A percentile compares a stretch with the other conserved stretches of the same genome.
Evolutionary conservation across 805 yeast genomes (phyloP).

Genomic region (Alloascoidea hylecoeti): DNA sequence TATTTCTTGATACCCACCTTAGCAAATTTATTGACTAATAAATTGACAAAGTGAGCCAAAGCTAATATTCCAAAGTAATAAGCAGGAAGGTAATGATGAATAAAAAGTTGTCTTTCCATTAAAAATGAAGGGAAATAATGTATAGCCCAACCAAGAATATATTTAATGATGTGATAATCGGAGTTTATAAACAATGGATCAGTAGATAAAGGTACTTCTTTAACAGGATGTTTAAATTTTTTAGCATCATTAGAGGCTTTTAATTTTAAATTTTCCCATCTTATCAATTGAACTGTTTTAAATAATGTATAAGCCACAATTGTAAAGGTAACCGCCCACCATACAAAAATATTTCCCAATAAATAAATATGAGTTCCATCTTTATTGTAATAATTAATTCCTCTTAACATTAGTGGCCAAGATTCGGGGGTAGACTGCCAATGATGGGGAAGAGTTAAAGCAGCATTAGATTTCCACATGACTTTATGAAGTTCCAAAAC

Average conservation of each 20-base stretch:
- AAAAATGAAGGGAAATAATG: constrained; percentile 67
- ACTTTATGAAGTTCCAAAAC: constrained; percentile 48
- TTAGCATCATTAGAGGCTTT: constrained; percentile 30
- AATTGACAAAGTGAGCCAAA: constrained; percentile 44
- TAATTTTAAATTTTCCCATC: constrained; percentile 34
- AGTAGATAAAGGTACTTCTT: constrained; percentile 28
- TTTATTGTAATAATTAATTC: constrained; percentile 69
- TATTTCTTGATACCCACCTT: constrained; percentile 7
- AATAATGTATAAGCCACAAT: constrained; percentile 35
- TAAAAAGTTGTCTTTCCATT: constrained; percentile 73
- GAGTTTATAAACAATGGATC: constrained; percentile 51
- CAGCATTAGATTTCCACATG: constrained; percentile 70
- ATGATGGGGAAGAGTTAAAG: constrained; percentile 52
- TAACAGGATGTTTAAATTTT: background rate
- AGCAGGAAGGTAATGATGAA: constrained; percentile 76
- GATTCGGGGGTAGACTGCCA: constrained; percentile 60
- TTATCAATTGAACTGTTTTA: constrained; percentile 26
- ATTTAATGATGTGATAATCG: constrained; percentile 45
- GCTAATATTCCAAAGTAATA: constrained; percentile 57
- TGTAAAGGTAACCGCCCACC: constrained; percentile 60
- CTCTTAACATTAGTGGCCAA: constrained; percentile 68
- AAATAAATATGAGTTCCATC: constrained; percentile 51
- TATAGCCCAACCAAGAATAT: constrained; percentile 50
- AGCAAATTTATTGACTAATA: constrained; percentile 20
- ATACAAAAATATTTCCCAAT: constrained; percentile 64